Evolutionary conservation across 345 rosid genomes (phyloP), one percentile per base, ranked within the genome.

Genomic region (Eucalyptus erythrocorys): DNA sequence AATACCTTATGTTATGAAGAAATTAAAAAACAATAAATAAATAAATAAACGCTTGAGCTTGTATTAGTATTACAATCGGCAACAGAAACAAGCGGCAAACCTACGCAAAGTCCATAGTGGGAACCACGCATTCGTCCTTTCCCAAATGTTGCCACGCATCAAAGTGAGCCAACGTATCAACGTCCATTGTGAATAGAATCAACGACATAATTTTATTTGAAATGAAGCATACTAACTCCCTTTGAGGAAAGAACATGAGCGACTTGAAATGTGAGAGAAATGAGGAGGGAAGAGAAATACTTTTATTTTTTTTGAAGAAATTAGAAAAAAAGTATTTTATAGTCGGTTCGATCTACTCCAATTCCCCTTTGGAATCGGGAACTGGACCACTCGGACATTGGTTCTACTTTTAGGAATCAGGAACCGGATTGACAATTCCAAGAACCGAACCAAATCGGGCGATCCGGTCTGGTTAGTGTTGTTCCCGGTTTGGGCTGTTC

Each of bases 151-250:
- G 98, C 97, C 98, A 96, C 91, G 94, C 93, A 89, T 97, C 98
- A 90, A 96, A 97, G 89, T 96, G 97, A 87, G 96, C 95, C 91
- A 96, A 86, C 97, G 95, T 93, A 47, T 95, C 98, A 43, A 95
- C 95, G 42, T 93, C 96, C 98, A 97, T 95, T 6, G 97, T 97
- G 91, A 86, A 94, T 97, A 6, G 96, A 95, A 19, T 94, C 95
- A 13, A 97, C 98, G 2, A 94, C 91, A 92, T 96, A 97, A 85
- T 92, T 94, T 89, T 95, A 92, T 59, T 93, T 93, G 89, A 95
- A 97, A 87, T 98, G 98, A 89, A 95, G 96, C 97, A 95, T 92
- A 10, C 94, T 93, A 49, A 95, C 97, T 32, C 99, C 98, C 92
- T 93, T 94, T 4, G 94, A 93, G 37, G 91, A 92, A 79, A 97